Conservation (phyloP, 768 basidiomycete species). For the Suillus subluteus region DNA sequence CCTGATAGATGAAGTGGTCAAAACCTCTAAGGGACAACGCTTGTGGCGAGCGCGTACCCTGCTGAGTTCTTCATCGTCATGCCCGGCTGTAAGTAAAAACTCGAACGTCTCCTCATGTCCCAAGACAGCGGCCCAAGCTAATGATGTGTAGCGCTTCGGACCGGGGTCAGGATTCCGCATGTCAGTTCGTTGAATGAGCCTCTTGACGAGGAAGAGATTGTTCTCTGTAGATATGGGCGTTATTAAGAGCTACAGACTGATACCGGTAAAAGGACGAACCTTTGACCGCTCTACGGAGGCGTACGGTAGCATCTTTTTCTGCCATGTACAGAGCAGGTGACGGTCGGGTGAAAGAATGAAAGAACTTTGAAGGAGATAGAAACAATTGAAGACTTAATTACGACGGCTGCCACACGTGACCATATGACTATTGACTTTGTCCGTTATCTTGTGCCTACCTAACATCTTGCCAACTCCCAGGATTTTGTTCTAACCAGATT, state of each 20-base stretch:
- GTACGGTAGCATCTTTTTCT: conserved; percentile 76
- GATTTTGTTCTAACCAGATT: conserved; percentile 11
- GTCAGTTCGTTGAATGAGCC: conserved; percentile 84
- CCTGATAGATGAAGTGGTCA: conserved; percentile 50
- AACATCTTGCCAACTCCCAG: conserved; percentile 14
- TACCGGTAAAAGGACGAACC: conserved; percentile 42
- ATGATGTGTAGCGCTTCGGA: conserved; percentile 76
- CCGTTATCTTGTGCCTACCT: conserved; percentile 29
- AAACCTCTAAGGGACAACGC: conserved; percentile 12
- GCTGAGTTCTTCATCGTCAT: conserved; percentile 93
- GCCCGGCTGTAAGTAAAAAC: conserved; percentile 81
- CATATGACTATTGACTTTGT: conserved; percentile 14
- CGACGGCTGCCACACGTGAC: conserved; percentile 9
- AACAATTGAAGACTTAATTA: conserved; percentile 26
- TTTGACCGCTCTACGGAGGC: conserved; percentile 81
- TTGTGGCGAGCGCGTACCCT: conserved; percentile 56
- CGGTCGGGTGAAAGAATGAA: conserved; percentile 23
- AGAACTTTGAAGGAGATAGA: conserved; percentile 17
- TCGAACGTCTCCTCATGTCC: conserved; percentile 94
- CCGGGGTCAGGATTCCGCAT: conserved; percentile 89
- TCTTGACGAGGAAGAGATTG: conserved; percentile 90
- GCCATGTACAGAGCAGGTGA: conserved; percentile 56
- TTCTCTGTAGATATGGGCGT: conserved; percentile 64
- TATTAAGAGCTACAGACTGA: background rate
- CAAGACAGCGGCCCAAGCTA: conserved; percentile 90